Percentiles rank a stretch among this genome's conserved stretches.
phyloP scores from a whole-genome alignment of 192 early-diverging fungal species.

The Powellomyces hirtus region DNA sequence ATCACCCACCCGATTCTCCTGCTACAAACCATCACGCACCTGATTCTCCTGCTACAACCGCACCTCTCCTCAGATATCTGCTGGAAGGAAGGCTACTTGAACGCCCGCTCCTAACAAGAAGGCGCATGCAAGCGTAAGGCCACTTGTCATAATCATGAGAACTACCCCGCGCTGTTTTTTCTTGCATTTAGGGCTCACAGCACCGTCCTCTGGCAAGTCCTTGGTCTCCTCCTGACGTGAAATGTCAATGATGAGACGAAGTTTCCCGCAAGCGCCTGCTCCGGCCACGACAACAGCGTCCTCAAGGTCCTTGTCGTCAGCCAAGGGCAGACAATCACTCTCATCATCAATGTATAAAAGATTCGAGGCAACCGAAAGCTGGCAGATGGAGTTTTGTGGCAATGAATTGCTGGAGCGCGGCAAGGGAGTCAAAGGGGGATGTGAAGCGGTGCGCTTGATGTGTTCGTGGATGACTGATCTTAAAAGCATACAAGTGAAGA shows the following conservation, averaged over 20 bases:
- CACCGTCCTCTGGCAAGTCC: not conserved
- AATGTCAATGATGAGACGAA: conserved; percentile 26
- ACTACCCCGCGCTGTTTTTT: not conserved
- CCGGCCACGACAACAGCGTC: conserved; percentile 83
- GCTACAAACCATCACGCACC: no score
- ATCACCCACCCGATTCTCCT: no score
- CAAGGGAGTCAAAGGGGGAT: conserved; percentile 12
- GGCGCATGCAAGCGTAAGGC: not conserved
- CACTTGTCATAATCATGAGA: not conserved
- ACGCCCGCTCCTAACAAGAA: not conserved
- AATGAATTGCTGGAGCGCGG: not conserved
- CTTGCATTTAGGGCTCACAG: not conserved
- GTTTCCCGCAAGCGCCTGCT: conserved; percentile 70
- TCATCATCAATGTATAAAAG: conserved; percentile 86
- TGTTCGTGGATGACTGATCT: conserved; percentile 29
- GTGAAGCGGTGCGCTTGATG: conserved; percentile 40
- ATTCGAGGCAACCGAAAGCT: not conserved
- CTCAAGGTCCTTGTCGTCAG: conserved; percentile 71
- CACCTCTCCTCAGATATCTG: not conserved
- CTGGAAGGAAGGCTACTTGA: not conserved
- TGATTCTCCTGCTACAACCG: no score
- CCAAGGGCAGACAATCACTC: conserved; percentile 78
- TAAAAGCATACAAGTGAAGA: conserved; percentile 31
- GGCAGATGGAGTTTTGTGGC: not conserved
- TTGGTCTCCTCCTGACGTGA: not conserved